These are phyloP conservation scores for Aciculoconidium aculeatum DNA, from an alignment of 805 yeast species.

Conservation along the genomic window DNA sequence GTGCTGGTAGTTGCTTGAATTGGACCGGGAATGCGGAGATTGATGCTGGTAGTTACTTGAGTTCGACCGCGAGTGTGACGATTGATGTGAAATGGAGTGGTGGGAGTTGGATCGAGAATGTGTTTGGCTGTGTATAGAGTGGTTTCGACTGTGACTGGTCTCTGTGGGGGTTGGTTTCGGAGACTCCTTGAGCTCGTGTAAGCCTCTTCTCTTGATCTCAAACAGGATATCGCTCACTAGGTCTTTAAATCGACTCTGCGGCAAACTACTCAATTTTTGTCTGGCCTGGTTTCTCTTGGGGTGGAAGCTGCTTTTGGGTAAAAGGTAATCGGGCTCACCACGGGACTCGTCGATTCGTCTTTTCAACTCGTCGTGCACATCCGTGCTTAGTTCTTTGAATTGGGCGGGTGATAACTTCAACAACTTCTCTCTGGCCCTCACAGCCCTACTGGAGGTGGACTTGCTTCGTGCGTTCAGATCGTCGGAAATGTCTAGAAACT, in stretches of 20 bases:
- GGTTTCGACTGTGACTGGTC: slow-evolving; percentile 1
- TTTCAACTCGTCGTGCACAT: slow-evolving; percentile 86
- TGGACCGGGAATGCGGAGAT: too few species aligned
- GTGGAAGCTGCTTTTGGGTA: slow-evolving; percentile 72
- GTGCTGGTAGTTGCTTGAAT: too few species aligned
- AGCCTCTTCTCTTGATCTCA: slow-evolving; percentile 76
- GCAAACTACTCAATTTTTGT: slow-evolving; percentile 79
- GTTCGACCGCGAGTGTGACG: too few species aligned
- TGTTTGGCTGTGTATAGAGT: neutral
- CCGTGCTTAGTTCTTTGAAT: slow-evolving; percentile 86
- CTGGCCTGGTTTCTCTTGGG: slow-evolving; percentile 95
- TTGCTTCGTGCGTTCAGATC: slow-evolving; percentile 36
- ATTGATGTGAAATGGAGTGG: too few species aligned
- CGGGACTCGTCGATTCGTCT: slow-evolving; percentile 64
- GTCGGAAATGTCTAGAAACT: slow-evolving; percentile 45
- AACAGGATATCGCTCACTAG: slow-evolving; percentile 82
- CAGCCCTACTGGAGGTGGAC: slow-evolving; percentile 53
- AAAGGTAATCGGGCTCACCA: slow-evolving; percentile 55
- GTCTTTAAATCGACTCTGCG: slow-evolving; percentile 78
- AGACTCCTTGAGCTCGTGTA: slow-evolving; percentile 30
- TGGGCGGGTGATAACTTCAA: slow-evolving; percentile 76
- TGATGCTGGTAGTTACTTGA: too few species aligned
- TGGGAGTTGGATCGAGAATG: too few species aligned
- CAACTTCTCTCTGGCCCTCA: slow-evolving; percentile 80
- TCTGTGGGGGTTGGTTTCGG: slow-evolving; percentile 1